A percentile compares a stretch with the other conserved stretches of the same genome.
Evolutionary conservation across 768 basidiomycete species (phyloP).

Genomic region (Tulasnella sp.): DNA sequence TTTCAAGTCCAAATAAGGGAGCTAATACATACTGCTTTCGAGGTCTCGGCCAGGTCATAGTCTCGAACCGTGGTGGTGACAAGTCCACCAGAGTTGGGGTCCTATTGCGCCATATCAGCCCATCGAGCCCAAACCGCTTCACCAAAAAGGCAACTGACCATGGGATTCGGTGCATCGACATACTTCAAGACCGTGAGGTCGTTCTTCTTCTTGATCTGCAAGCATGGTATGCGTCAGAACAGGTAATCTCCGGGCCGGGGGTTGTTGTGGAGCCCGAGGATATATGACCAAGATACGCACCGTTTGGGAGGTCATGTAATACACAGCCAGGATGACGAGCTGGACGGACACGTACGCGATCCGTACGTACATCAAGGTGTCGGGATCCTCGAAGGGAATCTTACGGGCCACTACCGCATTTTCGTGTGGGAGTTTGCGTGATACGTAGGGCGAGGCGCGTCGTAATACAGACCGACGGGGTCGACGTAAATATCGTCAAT

Average conservation of each 20-base stretch:
- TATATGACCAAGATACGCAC: slow-evolving; percentile 44
- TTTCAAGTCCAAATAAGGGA: neutral
- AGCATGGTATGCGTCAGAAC: neutral
- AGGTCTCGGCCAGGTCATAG: slow-evolving; percentile 86
- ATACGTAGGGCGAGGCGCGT: slow-evolving; percentile 1
- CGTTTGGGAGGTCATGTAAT: slow-evolving; percentile 74
- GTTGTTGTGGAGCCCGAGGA: neutral
- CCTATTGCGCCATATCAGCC: slow-evolving; percentile 36
- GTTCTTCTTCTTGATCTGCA: slow-evolving; percentile 88
- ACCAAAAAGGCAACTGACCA: slow-evolving; percentile 53
- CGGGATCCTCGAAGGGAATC: slow-evolving; percentile 86
- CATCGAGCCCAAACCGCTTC: neutral
- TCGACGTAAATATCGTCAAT: neutral
- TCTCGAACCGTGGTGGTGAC: slow-evolving; percentile 90
- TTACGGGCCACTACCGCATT: slow-evolving; percentile 69
- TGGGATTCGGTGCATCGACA: slow-evolving; percentile 64
- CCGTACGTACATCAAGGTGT: slow-evolving; percentile 75
- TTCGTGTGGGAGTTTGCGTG: neutral
- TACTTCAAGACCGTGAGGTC: slow-evolving; percentile 96
- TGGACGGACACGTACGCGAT: slow-evolving; percentile 77
- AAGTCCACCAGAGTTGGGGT: slow-evolving; percentile 64
- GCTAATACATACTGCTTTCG: slow-evolving; percentile 57
- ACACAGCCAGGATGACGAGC: slow-evolving; percentile 61
- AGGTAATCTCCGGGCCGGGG: neutral
- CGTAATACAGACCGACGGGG: neutral